Conservation (phyloP, 306 rosid species). For the Trifolium fragiferum region DNA sequence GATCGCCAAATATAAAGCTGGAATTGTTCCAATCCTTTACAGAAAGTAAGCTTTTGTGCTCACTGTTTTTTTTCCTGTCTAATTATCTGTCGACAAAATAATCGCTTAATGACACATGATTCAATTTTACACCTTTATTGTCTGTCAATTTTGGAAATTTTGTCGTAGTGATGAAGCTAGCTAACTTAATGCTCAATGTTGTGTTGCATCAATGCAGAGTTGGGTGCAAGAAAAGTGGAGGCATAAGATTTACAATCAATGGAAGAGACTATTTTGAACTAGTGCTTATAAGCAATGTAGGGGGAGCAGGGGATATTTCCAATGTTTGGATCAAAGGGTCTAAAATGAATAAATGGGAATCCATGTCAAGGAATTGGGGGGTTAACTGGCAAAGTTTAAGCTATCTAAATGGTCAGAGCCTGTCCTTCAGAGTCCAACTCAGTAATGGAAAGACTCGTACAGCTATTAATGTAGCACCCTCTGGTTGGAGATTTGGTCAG, state of each 20-base stretch:
- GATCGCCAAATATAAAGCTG: constrained; percentile 63
- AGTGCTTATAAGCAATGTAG: constrained; percentile 62
- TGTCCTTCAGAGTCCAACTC: constrained; percentile 63
- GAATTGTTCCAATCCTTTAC: constrained; percentile 57
- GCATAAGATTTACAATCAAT: constrained; percentile 58
- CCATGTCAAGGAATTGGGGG: constrained; percentile 69
- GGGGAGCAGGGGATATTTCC: constrained; percentile 58
- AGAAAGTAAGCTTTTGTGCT: constrained; percentile 48
- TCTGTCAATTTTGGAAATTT: no score
- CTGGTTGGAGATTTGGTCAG: constrained; percentile 65
- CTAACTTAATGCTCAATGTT: constrained; percentile 15
- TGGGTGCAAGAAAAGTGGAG: constrained; percentile 57
- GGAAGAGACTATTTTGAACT: constrained; percentile 56
- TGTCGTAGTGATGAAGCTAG: background rate
- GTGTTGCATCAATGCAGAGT: constrained; percentile 45
- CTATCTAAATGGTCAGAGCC: constrained; percentile 61
- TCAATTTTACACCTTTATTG: no score
- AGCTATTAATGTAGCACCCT: constrained; percentile 51
- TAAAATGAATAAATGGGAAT: constrained; percentile 53
- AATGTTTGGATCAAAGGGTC: constrained; percentile 65
- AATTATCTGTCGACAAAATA: background rate
- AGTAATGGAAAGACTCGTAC: constrained; percentile 45
- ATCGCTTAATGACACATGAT: background rate
- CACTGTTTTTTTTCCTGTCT: background rate
- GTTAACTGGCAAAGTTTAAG: constrained; percentile 61